A percentile compares a stretch with the other conserved stretches of the same genome.
These are phyloP conservation scores for Jasminum sambac DNA, from an alignment of 257 asterid species.

Conservation along the genomic window DNA sequence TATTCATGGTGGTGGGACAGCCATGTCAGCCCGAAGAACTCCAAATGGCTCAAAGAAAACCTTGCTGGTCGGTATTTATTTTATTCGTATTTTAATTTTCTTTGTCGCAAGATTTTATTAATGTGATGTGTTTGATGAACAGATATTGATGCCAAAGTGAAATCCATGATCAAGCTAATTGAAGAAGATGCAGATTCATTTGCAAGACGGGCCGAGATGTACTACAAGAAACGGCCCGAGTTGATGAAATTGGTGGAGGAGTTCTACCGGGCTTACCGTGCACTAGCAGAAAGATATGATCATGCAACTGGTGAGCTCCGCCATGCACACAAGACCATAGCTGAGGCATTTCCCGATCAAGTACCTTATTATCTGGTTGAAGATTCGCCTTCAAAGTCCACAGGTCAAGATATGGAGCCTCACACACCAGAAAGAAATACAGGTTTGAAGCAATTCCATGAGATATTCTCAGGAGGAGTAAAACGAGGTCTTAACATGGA, in stretches of 20 bases:
- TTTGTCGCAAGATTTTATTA: neutral
- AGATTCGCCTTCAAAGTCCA: constrained; percentile 57
- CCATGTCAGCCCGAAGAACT: constrained; percentile 89
- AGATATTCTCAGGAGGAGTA: constrained; percentile 44
- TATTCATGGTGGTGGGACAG: constrained; percentile 99
- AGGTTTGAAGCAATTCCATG: constrained; percentile 58
- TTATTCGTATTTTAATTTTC: neutral
- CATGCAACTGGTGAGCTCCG: constrained; percentile 91
- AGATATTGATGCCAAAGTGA: constrained; percentile 92
- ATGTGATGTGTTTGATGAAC: constrained; percentile 19
- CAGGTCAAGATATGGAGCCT: constrained; percentile 36
- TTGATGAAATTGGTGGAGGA: constrained; percentile 93
- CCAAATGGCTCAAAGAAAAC: constrained; percentile 98
- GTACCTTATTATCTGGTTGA: constrained; percentile 57
- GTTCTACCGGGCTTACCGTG: constrained; percentile 92
- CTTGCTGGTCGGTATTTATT: constrained; percentile 54
- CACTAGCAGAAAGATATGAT: constrained; percentile 83
- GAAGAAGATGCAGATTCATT: constrained; percentile 98
- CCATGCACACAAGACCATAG: constrained; percentile 75
- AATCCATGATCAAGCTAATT: constrained; percentile 86
- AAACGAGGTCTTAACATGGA: constrained; percentile 21
- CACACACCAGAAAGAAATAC: constrained; percentile 48
- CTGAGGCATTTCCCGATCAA: constrained; percentile 82
- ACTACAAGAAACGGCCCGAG: constrained; percentile 91
- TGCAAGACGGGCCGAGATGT: constrained; percentile 93